Evolutionary conservation across 495 filamentous ascomycete genomes (phyloP), one percentile per base, ranked within the genome.

Genomic region (Cryomyces antarcticus): DNA sequence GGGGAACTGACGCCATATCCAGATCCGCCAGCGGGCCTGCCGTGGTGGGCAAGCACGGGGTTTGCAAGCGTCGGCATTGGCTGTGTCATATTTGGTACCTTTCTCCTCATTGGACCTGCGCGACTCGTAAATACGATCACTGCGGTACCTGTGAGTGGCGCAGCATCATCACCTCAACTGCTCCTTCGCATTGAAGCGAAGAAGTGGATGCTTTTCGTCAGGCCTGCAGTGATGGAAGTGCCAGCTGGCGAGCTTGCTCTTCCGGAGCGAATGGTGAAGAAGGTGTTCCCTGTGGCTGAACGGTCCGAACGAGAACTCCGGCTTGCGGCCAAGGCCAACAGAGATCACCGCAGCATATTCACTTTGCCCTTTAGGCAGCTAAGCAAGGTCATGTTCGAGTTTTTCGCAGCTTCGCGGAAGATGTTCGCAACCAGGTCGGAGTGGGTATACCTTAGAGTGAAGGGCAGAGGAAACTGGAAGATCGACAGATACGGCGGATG

Each of bases 401-500:
- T 43, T 13, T 36, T 17, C 12, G 30, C 34, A 7, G 41, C 44
- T 34, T 41, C 43, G 5, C 13, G 39, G 7, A 42, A 41, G 6
- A 46, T 49, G 41, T 45, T 36, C 30, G 40, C 30, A 24, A 50
- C 39, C 7, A 52, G 4, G 47, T 42, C 7, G 17, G 17, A 24
- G 17, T 41, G 48, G 12, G 37, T 42, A 13, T 43, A 46, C 10
- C 27, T 52, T 6, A 31, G 33, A 6, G 17, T 45, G 5, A 31
- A 34, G 6, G 34, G 13, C 7, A 24, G 43, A 6, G 38, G 42
- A 28, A 48, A 13, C 7, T 49, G 38, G 38, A 52, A 52, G 39
- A 13, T 52, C 11, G 49, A 52, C 31, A 29, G 48, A 33, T 37
- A 49, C 33, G 17, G 38, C 12, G 39, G 42, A 7, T 34, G 43